A percentile compares a stretch with the other conserved stretches of the same genome.
These are phyloP conservation scores for Blastobotrys americana DNA, from an alignment of 805 yeast genomes.

Conservation along the genomic window DNA sequence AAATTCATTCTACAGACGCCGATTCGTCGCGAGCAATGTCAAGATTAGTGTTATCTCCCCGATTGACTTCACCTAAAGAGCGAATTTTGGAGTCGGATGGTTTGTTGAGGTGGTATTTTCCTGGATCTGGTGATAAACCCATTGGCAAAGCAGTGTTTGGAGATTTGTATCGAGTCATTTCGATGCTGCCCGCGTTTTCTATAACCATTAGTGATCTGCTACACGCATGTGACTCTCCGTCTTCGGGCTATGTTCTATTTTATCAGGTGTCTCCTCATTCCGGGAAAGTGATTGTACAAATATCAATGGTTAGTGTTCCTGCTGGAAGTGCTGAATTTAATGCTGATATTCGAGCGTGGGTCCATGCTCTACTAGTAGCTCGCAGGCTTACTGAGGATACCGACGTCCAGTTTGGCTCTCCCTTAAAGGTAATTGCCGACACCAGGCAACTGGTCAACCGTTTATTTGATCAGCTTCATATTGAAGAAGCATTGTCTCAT, in stretches of 20 bases:
- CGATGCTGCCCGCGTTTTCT: conserved; percentile 11
- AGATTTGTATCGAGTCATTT: conserved; percentile 19
- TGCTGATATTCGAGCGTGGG: conserved; percentile 26
- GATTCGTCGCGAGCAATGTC: conserved; percentile 14
- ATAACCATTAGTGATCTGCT: conserved; percentile 8
- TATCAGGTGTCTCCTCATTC: conserved; percentile 11
- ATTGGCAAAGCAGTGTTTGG: conserved; percentile 25
- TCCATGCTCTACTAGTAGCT: conserved; percentile 25
- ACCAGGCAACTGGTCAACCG: conserved; percentile 9
- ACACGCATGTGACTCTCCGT: conserved; percentile 11
- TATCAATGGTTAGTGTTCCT: conserved; percentile 17
- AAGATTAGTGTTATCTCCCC: conserved; percentile 22
- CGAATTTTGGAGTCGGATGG: conserved; percentile 28
- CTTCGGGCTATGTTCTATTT: conserved; percentile 16
- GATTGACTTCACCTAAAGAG: conserved; percentile 20
- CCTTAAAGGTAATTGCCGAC: conserved; percentile 11
- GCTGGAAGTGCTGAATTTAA: conserved; percentile 1
- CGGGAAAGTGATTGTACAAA: conserved; percentile 16
- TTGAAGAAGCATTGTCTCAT: conserved; percentile 12
- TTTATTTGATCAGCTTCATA: conserved; percentile 16
- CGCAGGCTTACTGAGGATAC: not conserved
- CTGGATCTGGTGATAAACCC: conserved; percentile 13
- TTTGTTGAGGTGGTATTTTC: conserved; percentile 23
- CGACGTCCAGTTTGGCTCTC: not conserved
- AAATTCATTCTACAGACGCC: conserved; percentile 8